phyloP scores from a whole-genome alignment of 192 early-diverging fungal species.

The Phlyctochytrium planicorne region DNA sequence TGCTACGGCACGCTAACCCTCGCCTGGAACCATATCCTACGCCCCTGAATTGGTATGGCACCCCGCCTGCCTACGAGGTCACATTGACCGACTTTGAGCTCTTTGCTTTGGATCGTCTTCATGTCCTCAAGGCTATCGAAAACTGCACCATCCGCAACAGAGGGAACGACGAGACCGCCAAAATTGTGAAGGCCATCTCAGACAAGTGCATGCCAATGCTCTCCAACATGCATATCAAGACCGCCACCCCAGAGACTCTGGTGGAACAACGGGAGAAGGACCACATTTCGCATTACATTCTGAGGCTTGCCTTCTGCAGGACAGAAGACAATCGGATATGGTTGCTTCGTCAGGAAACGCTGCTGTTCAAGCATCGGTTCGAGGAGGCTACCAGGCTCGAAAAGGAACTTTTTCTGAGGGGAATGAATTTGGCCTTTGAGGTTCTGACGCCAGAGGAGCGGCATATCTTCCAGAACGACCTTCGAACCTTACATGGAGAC shows the following conservation, averaged over 20 bases:
- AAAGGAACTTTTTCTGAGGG: conserved; percentile 45
- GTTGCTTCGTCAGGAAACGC: conserved; percentile 45
- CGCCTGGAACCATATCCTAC: conserved; percentile 36
- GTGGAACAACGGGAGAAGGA: conserved; percentile 40
- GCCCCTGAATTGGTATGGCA: conserved; percentile 68
- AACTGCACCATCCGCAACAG: conserved; percentile 70
- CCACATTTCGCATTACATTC: conserved; percentile 49
- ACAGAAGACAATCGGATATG: conserved; percentile 44
- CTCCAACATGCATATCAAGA: conserved; percentile 21
- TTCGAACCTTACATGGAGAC: conserved; percentile 7
- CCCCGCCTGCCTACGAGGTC: conserved; percentile 64
- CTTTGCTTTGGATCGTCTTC: conserved; percentile 70
- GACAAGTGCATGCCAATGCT: conserved; percentile 25
- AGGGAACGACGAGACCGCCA: conserved; percentile 12
- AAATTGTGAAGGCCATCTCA: conserved; percentile 12
- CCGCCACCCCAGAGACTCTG: not conserved
- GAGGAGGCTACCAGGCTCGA: conserved; percentile 56
- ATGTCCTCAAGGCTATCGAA: conserved; percentile 80
- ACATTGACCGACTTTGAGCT: conserved; percentile 73
- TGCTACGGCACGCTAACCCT: not conserved
- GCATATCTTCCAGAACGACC: conserved; percentile 1
- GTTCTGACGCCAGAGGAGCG: conserved; percentile 21
- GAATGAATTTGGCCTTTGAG: conserved; percentile 28
- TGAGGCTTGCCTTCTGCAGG: conserved; percentile 49
- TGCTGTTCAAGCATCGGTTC: conserved; percentile 44